Conservation (phyloP, 768 basidiomycete genomes). For the Termitomyces sp. region DNA sequence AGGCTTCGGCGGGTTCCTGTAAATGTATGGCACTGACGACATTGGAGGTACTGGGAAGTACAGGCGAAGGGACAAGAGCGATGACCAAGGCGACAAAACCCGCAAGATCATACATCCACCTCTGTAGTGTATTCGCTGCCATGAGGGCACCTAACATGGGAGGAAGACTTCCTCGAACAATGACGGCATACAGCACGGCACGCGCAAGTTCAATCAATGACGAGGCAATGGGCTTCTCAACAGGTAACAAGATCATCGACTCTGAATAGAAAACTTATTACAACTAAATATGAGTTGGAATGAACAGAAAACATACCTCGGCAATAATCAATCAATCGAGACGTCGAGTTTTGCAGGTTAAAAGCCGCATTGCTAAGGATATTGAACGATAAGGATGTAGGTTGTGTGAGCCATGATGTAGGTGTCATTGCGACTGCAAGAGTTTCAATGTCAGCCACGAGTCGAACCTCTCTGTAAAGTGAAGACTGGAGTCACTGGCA, state of each 20-base stretch:
- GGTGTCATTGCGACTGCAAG: not conserved
- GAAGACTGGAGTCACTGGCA: not conserved
- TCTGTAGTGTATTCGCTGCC: not conserved
- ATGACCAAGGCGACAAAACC: constrained; percentile 4
- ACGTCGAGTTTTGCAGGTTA: not conserved
- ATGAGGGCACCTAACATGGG: not conserved
- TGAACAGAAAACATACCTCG: not conserved
- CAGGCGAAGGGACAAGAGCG: not conserved
- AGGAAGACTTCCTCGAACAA: constrained; percentile 1
- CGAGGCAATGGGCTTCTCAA: not conserved
- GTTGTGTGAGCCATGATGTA: not conserved
- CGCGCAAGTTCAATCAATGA: not conserved
- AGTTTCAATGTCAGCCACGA: not conserved
- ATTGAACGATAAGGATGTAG: not conserved
- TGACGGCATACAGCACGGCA: not conserved
- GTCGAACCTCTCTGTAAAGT: not conserved
- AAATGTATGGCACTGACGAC: constrained; percentile 1
- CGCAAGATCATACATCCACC: constrained; percentile 3
- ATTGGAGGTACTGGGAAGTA: not conserved
- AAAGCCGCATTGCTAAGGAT: not conserved
- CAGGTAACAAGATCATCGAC: not conserved
- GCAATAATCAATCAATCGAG: not conserved
- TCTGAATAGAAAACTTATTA: not conserved
- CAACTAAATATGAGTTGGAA: not conserved
- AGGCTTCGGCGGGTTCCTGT: not conserved